Conservation (phyloP, 768 basidiomycete genomes). For the Lyophyllum atratum region DNA sequence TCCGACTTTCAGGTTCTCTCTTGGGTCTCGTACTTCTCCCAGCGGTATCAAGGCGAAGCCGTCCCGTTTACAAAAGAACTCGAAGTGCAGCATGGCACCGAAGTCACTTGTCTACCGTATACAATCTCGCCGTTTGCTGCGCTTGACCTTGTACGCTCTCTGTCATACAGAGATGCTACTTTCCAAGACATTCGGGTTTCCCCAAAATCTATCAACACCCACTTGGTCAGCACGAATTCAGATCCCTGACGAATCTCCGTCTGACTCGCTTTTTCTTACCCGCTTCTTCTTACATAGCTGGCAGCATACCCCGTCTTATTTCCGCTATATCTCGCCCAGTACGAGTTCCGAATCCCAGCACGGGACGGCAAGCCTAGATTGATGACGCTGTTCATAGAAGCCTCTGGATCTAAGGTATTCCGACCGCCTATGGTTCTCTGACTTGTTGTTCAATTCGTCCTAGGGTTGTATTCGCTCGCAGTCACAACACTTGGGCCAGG, state of each 20-base stretch:
- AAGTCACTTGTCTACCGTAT: slow-evolving; percentile 61
- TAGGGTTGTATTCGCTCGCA: slow-evolving; percentile 26
- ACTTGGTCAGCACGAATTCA: slow-evolving; percentile 40
- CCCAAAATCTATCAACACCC: slow-evolving; percentile 44
- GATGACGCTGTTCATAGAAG: slow-evolving; percentile 34
- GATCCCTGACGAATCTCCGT: not conserved
- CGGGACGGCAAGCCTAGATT: slow-evolving; percentile 7
- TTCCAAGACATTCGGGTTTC: slow-evolving; percentile 41
- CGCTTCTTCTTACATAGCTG: slow-evolving; percentile 33
- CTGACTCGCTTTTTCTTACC: not conserved
- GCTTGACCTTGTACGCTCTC: slow-evolving; percentile 35
- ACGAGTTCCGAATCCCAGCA: slow-evolving; percentile 28
- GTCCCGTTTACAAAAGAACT: slow-evolving; percentile 52
- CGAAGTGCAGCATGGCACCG: slow-evolving; percentile 45
- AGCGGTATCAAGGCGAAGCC: slow-evolving; percentile 24
- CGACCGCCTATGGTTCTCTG: not conserved
- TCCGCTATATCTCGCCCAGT: slow-evolving; percentile 63
- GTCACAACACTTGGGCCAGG: slow-evolving; percentile 1
- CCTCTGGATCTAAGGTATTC: slow-evolving; percentile 28
- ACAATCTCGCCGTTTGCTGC: slow-evolving; percentile 53
- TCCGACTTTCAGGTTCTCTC: slow-evolving; percentile 48
- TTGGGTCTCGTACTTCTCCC: slow-evolving; percentile 37
- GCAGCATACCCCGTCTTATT: slow-evolving; percentile 64
- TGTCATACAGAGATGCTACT: slow-evolving; percentile 36
- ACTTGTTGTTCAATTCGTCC: not conserved